Evolutionary conservation across 73 alveolate genomes (phyloP), one percentile per base, ranked within the genome.

Genomic region (Symbiodinium natans): DNA sequence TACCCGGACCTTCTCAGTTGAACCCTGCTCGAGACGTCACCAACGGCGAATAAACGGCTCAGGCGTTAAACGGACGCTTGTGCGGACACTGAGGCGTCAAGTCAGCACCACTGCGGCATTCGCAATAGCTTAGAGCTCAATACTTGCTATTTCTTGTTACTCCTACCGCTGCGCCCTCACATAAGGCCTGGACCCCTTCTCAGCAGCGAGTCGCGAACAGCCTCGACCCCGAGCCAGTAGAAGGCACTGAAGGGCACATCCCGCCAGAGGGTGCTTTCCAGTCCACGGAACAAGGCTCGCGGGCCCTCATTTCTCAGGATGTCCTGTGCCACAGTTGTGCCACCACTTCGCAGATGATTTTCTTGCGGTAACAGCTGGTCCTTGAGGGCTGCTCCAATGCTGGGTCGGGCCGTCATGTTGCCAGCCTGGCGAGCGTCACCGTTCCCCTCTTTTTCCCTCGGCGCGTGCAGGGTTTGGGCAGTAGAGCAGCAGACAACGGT

Each of bases 181-280:
- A n/a, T n/a, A n/a, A n/a, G n/a, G 59, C 59, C 9, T 4, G 68
- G 39, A 41, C 95, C 95, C 19, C 48, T 46, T 68, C 41, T 34
- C 11, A 88, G 95, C 41, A 88, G 31, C 21, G 43, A 36, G 10
- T 88, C 95, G 3, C 95, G 95, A 9, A 88, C 95, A 43, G 34
- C 74, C 39, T 88, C 95, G 29, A 88, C 95, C 33, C 95, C 95
- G 38, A 88, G 73, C 95, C 95, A 88, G 46, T 88, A 88, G 95
- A 88, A 63, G 46, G 95, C 95, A 34, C 95, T 88, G 73, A 88
- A 88, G 43, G 95, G 95, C 85, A 88, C 95, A 42, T 88, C 95
- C 42, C 95, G 95, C 95, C 95, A 88, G 33, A 88, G 86, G 86
- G 95, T 88, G 85, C 95, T 88, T 31, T 88, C 95, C n/a, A 88